A percentile compares a stretch with the other conserved stretches of the same genome.
phyloP scores from a whole-genome alignment of 2,329 filamentous ascomycete species.

The Pseudogymnoascus sp. region DNA sequence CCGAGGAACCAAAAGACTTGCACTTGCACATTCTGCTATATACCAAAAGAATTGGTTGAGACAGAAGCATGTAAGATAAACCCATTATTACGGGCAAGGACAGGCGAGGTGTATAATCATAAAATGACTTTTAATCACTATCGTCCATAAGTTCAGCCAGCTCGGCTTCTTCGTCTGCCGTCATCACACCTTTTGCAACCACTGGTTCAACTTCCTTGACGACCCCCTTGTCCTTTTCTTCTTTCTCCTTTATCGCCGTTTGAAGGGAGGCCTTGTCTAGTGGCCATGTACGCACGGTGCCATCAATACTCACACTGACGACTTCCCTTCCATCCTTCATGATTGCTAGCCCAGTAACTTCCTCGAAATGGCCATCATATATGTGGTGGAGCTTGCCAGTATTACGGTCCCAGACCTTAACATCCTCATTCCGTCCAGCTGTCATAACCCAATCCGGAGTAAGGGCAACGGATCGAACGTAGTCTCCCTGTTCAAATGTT shows the following conservation, averaged over 20 bases:
- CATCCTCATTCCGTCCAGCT: conserved; percentile 81
- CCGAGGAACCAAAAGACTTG: not conserved
- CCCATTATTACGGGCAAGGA: not conserved
- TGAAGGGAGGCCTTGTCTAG: conserved; percentile 54
- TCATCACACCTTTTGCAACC: conserved; percentile 50
- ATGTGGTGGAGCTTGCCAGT: conserved; percentile 65
- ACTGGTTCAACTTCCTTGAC: conserved; percentile 34
- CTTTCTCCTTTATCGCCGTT: conserved; percentile 42
- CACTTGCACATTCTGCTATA: not conserved
- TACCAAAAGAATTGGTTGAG: not conserved
- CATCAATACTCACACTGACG: conserved; percentile 82
- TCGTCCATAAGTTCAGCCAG: conserved; percentile 85
- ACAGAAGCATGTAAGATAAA: not conserved
- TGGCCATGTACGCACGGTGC: conserved; percentile 78
- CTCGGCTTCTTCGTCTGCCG: conserved; percentile 86
- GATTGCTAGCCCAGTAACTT: conserved; percentile 73
- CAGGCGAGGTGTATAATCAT: not conserved
- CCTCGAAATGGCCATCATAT: conserved; percentile 81
- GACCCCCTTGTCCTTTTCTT: conserved; percentile 36
- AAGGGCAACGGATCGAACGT: conserved; percentile 74
- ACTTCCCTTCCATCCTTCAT: conserved; percentile 45
- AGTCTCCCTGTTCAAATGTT: conserved; percentile 71
- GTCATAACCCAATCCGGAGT: conserved; percentile 74
- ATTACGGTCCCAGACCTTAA: conserved; percentile 77
- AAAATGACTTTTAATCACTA: conserved; percentile 38